These are phyloP conservation scores for Trichophyton rubrum DNA, from an alignment of 2,329 filamentous ascomycete genomes.

Conservation along the genomic window DNA sequence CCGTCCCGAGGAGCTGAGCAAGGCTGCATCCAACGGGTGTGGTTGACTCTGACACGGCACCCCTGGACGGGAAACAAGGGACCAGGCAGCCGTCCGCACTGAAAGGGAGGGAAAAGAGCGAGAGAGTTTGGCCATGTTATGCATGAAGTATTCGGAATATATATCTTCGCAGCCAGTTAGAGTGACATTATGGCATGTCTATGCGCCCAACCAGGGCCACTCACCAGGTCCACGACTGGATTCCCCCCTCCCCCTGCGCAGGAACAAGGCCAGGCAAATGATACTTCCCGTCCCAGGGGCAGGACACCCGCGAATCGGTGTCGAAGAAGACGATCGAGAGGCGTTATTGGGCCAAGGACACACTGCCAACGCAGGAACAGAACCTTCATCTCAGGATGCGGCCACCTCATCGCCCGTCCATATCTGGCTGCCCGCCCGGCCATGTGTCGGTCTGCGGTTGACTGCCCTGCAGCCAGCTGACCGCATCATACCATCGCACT, in stretches of 20 bases:
- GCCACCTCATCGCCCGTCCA: background rate
- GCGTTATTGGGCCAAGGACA: background rate
- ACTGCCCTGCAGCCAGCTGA: no score
- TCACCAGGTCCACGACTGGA: background rate
- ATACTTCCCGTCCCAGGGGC: background rate
- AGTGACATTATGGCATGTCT: background rate
- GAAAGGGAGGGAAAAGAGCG: background rate
- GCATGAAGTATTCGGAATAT: background rate
- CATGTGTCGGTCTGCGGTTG: no score
- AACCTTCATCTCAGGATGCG: background rate
- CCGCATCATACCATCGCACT: no score
- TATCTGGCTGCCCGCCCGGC: no score
- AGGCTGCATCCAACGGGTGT: background rate
- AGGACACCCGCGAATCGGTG: background rate
- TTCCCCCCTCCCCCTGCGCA: background rate
- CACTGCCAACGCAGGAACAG: background rate
- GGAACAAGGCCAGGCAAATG: background rate
- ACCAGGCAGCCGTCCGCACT: no score
- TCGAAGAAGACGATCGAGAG: background rate
- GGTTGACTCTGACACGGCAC: background rate
- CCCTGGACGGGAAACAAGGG: background rate
- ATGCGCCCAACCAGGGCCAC: background rate
- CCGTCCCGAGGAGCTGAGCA: background rate
- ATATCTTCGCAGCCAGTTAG: background rate
- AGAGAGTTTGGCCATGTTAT: background rate